Base-by-base conservation (phyloP, 1,284 basidiomycete species). In the Austropuccinia psidii region DNA sequence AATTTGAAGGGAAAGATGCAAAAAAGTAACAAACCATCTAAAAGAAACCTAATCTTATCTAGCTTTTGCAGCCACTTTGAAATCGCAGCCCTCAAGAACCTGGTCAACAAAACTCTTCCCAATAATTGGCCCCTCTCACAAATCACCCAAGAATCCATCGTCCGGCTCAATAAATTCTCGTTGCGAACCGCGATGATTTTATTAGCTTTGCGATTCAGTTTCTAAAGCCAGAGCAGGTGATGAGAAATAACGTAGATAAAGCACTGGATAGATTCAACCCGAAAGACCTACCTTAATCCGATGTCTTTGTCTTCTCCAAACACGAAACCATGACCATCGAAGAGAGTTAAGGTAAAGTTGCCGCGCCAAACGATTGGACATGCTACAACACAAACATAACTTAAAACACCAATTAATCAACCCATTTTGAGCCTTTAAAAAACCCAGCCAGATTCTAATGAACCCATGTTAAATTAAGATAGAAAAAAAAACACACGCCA, bases 61-160 rank as follows among this genome's bases (percentile, higher is more conserved):
- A 68, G 52, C 52, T 50, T 55, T 29, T 37, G 29, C 15, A 54
- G 35, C 65, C 65, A 68, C 24, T 27, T 27, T 6, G n/a, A 33
- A 19, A 68, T 29, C 2, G 37, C 27, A 19, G 27, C 55, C 29
- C 41, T 68, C 29, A 50, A 24, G 2, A 55, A 37, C 31, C 65
- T 55, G 37, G 65, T 55, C 37, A 55, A 55, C 27, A 55, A 45
- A 21, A 68, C 41, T 24, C 65, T 39, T 41, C 65, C 43, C 33
- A 68, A 33, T 6, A 68, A 31, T 29, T 27, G 33, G 1, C 50
- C 50, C 39, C 65, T 55, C 55, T 68, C 65, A 13, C 43, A 39
- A 45, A 68, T 55, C 52, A 68, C 55, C 65, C 65, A 68, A 7
- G 43, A 27, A 41, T 68, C 45, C 65, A 68, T 68, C 65, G 45